A percentile compares a stretch with the other conserved stretches of the same genome.
These are phyloP conservation scores for Penicillium nucicola DNA, from an alignment of 495 filamentous ascomycete species.

Conservation along the genomic window DNA sequence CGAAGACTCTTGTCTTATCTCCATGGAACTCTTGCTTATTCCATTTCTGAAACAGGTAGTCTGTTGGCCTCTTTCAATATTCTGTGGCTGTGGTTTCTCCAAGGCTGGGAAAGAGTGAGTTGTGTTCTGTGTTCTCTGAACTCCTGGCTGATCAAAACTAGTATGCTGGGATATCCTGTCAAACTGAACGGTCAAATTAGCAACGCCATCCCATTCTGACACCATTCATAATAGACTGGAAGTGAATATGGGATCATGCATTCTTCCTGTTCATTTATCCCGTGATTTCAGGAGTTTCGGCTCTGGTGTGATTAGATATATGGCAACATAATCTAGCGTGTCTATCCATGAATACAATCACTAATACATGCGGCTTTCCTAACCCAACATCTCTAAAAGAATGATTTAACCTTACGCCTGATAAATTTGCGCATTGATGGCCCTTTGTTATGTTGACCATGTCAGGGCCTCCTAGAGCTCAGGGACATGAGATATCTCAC, in stretches of 20 bases:
- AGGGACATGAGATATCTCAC: too few species aligned
- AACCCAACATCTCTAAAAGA: too few species aligned
- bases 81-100: conserved; percentile 58
- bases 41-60: conserved; percentile 39
- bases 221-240: neutral
- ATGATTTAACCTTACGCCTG: too few species aligned
- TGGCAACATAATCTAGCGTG: too few species aligned
- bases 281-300: too few species aligned
- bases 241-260: neutral
- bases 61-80: conserved; percentile 56
- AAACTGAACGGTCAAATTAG: conserved; percentile 52
- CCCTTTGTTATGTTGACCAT: too few species aligned
- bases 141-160: conserved; percentile 20
- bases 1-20: neutral
- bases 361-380: too few species aligned
- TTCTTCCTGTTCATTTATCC: neutral
- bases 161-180: conserved; percentile 53
- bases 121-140: neutral
- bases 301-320: too few species aligned
- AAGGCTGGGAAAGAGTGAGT: conserved; percentile 55
- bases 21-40: conserved; percentile 3
- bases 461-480: too few species aligned
- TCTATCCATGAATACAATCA: too few species aligned
- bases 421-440: too few species aligned
- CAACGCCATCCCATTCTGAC: conserved; percentile 53